Percentiles rank a stretch among this genome's conserved stretches.
These are phyloP conservation scores for Liquidambar formosana DNA, from an alignment of 164 flowering plant genomes.

Conservation along the genomic window DNA sequence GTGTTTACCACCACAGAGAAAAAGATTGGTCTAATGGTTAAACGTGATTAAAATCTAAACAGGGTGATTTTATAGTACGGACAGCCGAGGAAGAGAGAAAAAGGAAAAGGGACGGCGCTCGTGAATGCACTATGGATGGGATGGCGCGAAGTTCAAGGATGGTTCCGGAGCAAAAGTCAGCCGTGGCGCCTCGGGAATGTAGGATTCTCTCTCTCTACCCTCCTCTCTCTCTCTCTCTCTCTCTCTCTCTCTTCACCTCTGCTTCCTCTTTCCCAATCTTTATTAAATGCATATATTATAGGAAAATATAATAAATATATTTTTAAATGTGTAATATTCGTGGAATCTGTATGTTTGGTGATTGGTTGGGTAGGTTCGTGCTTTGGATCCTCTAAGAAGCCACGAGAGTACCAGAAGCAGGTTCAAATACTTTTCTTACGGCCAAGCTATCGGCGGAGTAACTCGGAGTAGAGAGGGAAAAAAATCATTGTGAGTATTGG, in stretches of 20 bases:
- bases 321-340: background rate
- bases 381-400: background rate
- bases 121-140: background rate
- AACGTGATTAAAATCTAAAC: no score
- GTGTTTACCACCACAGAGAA: no score
- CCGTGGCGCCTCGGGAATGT: slow-evolving; percentile 39
- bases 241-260: no score
- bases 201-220: slow-evolving; percentile 2
- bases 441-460: no score
- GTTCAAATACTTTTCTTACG: background rate
- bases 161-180: slow-evolving; percentile 26
- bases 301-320: background rate
- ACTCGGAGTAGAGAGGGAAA: background rate
- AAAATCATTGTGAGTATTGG: background rate
- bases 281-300: no score
- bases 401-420: background rate
- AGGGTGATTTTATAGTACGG: no score
- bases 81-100: background rate
- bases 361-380: background rate
- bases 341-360: slow-evolving; percentile 1
- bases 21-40: no score
- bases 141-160: slow-evolving; percentile 29
- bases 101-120: background rate
- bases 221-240: background rate
- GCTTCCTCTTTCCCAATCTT: no score